Conservation (phyloP, 1,284 basidiomycete species). For the Neonothopanus nambi region DNA sequence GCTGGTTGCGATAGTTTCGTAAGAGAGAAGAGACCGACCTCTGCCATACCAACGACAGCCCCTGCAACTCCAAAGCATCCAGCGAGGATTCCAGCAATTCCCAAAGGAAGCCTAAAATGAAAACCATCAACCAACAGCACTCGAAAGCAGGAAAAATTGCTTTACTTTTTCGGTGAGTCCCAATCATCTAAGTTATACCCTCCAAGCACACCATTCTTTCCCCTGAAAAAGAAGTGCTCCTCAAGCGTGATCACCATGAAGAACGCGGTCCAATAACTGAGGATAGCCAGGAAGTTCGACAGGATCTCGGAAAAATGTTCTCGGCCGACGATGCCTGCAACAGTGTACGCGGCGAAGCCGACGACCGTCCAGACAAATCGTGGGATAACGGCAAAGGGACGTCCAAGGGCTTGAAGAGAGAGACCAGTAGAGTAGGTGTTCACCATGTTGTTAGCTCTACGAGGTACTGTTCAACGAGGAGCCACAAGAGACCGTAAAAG, state of each 20-base stretch:
- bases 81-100: slow-evolving; percentile 53
- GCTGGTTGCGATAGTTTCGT: slow-evolving; percentile 18
- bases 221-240: slow-evolving; percentile 60
- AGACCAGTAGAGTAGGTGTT: slow-evolving; percentile 61
- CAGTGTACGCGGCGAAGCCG: slow-evolving; percentile 53
- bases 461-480: background rate
- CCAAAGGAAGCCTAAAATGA: slow-evolving; percentile 47
- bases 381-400: slow-evolving; percentile 55
- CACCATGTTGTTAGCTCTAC: slow-evolving; percentile 58
- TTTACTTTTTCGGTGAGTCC: slow-evolving; percentile 45
- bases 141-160: background rate
- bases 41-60: slow-evolving; percentile 52
- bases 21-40: background rate
- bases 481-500: background rate
- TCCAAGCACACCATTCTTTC: slow-evolving; percentile 40
- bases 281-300: slow-evolving; percentile 51
- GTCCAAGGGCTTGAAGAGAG: slow-evolving; percentile 56
- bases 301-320: slow-evolving; percentile 62
- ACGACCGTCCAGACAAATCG: slow-evolving; percentile 62
- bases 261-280: slow-evolving; percentile 68
- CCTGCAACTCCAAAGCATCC: slow-evolving; percentile 47
- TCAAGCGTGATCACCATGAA: slow-evolving; percentile 59
- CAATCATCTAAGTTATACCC: slow-evolving; percentile 61
- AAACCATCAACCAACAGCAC: background rate
- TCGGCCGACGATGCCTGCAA: slow-evolving; percentile 62